Base-by-base conservation (phyloP, 2,329 filamentous ascomycete species). In the Bipolaris sorokiniana region DNA sequence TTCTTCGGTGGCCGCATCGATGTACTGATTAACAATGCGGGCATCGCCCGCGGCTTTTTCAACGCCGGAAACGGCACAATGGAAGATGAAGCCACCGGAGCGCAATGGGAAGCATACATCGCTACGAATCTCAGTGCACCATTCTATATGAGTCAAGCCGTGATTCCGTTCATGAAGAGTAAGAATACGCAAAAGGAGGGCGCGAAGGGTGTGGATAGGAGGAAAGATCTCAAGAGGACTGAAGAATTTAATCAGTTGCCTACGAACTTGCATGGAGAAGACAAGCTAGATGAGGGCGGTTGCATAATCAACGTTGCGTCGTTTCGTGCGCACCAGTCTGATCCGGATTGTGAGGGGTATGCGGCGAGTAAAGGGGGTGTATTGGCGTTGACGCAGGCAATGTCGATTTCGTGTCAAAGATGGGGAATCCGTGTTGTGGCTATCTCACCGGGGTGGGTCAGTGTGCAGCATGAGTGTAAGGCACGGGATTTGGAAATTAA, bases 391-490 rank as follows among this genome's bases (percentile, higher is more conserved):
- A 79, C 79, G 50, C 81, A 82, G 61, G 77, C 77, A 26, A 77
- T 83, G 77, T 76, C 80, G 22, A 76, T 81, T 15, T 79, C 77
- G 28, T 71, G 82, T 34, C 73, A 76, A 44, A 66, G 69, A 5
- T 76, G 76, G 48, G 74, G 77, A 5, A 76, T 83, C 26, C 73
- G 79, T 7, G 79, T 81, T 37, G 82, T 81, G 58, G 76, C 79
- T 0, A 78, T 83, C 18, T 65, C 82, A 26, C 81, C 80, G 0
- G 81, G 82, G 0, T 83, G 81, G 82, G 80, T 84, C 44, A 75
- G 81, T 59, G 81, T 83, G 13, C 71, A 68, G 41, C 72, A 82
- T 46, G 77, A 80, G 65, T 75, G 73, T 40, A 70, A 70, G 58
- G 67, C 69, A 5, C 75, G 72, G 3, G 78, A 83, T 63, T 73